Evolutionary conservation across 2,329 filamentous ascomycete genomes (phyloP), one percentile per base, ranked within the genome.

Genomic region (Aspergillus piperis): DNA sequence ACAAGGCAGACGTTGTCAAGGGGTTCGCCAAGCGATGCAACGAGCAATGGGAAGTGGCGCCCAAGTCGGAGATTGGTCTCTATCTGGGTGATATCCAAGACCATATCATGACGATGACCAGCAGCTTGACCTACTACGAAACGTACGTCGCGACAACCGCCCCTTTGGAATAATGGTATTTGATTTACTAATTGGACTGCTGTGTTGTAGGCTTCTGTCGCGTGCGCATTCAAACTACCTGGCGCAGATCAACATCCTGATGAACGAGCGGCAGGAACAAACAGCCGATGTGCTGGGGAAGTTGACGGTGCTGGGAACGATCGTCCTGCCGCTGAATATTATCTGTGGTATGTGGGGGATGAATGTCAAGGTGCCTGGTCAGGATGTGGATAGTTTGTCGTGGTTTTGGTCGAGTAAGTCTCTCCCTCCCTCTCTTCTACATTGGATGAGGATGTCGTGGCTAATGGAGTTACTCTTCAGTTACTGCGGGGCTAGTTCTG

Each of bases 1-100:
- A 96, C 78, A 99, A 99, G 79, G 95, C 95, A 53, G 95, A 99
- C 75, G 95, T 99, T 60, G 98, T 99, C 82, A 98, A 98, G 79
- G 95, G 95, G 1, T 99, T 99, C 71, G 95, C 95, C 5, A 99
- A 99, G 80, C 86, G 95, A 13, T 99, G 95, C 80, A 99, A 97
- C 72, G 94, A 99, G 80, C 90, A 96, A 66, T 99, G 93, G 44
- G 13, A 19, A 42, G 39, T 17, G 17, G 39, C 17, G 39, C 39
- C 39, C 17, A 17, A 42, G 39, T 17, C 39, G 36, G 95, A 99
- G 74, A 98, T 99, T 73, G 95, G 95, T n/a, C 79, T 99, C 56
- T 99, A 98, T 77, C 81, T 99, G 60, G 95, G 95, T 63, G 95
- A 99, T 80, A 99, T 99, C 65, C 95, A 99, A 76, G 95, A 99